These are phyloP conservation scores for Leishmania guyanensis DNA, from an alignment of 208 protist genomes.

Conservation along the genomic window DNA sequence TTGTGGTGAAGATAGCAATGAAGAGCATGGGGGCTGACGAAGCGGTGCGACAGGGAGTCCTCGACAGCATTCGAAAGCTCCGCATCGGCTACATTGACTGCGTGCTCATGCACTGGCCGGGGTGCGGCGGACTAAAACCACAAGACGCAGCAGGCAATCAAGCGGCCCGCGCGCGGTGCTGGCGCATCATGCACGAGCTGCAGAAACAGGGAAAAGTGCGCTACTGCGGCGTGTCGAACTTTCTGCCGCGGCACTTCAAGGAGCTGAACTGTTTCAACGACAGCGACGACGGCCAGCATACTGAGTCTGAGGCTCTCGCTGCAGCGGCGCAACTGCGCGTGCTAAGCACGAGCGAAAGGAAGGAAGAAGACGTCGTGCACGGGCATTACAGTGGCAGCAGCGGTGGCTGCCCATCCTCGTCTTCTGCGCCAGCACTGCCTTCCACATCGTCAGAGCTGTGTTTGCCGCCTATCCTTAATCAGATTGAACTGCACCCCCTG, in stretches of 20 bases:
- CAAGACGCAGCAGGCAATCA: constrained; percentile 48
- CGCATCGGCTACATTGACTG: constrained; percentile 74
- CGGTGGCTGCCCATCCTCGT: background rate
- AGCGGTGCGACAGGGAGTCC: constrained; percentile 39
- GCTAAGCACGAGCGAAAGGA: background rate
- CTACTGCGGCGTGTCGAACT: constrained; percentile 83
- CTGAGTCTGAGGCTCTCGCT: background rate
- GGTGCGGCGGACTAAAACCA: constrained; percentile 56
- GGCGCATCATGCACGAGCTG: constrained; percentile 57
- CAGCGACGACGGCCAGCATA: background rate
- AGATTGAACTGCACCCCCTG: constrained; percentile 89
- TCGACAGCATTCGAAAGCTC: constrained; percentile 61
- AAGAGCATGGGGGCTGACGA: constrained; percentile 56
- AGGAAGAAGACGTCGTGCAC: background rate
- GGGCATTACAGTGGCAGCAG: background rate
- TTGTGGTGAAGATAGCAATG: constrained; percentile 80
- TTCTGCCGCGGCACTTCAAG: constrained; percentile 73
- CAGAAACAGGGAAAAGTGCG: constrained; percentile 58
- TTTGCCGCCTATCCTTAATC: constrained; percentile 59
- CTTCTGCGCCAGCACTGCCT: background rate
- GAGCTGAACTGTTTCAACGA: constrained; percentile 32
- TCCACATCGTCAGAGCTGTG: background rate
- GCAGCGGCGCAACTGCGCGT: background rate
- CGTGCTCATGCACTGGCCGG: constrained; percentile 87
- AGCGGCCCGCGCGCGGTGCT: constrained; percentile 66